Percentiles rank a stretch among this genome's conserved stretches.
Conservation (phyloP, 257 asterid genomes). For the Craterostigma plantagineum region DNA sequence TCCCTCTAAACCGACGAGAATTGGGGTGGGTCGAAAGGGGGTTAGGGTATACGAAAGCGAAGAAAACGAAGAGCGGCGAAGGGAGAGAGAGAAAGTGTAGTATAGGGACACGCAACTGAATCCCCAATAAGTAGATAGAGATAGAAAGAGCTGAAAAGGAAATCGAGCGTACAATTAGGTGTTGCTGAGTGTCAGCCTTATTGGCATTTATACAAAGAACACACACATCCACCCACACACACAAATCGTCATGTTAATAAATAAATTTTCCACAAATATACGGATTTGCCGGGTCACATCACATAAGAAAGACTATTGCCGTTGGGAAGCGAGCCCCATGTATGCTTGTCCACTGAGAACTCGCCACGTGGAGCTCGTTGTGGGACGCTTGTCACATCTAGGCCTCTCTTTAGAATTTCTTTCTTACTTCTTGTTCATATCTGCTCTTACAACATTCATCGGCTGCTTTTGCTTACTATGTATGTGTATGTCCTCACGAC, state of each 20-base stretch:
- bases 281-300: conserved; percentile 41
- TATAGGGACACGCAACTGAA: conserved; percentile 11
- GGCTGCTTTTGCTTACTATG: background rate
- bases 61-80: background rate
- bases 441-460: background rate
- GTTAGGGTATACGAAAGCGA: conserved; percentile 27
- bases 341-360: conserved; percentile 17
- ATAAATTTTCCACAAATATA: conserved; percentile 8
- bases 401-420: conserved; percentile 16
- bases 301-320: conserved; percentile 10
- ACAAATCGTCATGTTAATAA: too few relatives aligned
- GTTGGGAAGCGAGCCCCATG: conserved; percentile 40
- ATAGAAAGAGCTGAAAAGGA: conserved; percentile 8
- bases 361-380: conserved; percentile 27
- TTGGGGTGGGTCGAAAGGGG: conserved; percentile 14
- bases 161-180: too few relatives aligned
- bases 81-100: conserved; percentile 20
- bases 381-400: conserved; percentile 24
- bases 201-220: conserved; percentile 6
- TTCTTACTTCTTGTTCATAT: background rate
- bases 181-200: background rate
- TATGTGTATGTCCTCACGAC: too few relatives aligned
- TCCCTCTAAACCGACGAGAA: conserved; percentile 2
- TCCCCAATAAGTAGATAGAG: conserved; percentile 13
- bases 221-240: conserved; percentile 3